A percentile compares a stretch with the other conserved stretches of the same genome.
Conservation (phyloP, 441 rosid species). For the Geranium incanum region DNA sequence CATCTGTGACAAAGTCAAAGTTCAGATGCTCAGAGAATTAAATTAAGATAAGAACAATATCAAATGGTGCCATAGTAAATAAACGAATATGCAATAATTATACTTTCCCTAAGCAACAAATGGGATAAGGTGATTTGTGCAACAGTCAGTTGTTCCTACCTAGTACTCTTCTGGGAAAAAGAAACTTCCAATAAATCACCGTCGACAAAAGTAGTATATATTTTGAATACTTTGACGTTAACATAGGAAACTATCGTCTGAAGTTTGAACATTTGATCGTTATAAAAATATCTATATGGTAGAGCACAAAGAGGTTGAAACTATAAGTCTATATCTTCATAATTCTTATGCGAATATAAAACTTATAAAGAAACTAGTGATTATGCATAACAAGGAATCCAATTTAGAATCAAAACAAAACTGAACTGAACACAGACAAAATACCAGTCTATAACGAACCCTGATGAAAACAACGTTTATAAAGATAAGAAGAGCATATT, state of each 20-base stretch:
- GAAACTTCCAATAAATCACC: background rate
- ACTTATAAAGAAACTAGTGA: background rate
- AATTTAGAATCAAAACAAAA: background rate
- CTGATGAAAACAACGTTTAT: slow-evolving; percentile 5
- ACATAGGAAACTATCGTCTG: background rate
- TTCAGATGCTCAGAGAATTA: background rate
- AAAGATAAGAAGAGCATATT: background rate
- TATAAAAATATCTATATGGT: background rate
- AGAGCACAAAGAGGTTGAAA: background rate
- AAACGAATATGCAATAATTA: background rate
- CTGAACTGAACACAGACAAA: background rate
- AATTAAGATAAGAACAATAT: slow-evolving; percentile 1
- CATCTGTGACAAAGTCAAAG: slow-evolving; percentile 8
- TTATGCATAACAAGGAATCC: background rate
- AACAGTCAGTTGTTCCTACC: background rate
- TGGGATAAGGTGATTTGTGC: slow-evolving; percentile 7
- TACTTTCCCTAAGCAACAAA: background rate
- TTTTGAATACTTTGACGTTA: slow-evolving; percentile 9
- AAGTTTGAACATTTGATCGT: background rate
- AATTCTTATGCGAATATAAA: background rate
- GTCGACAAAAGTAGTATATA: slow-evolving; percentile 5
- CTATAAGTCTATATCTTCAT: background rate
- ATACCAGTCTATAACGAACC: slow-evolving; percentile 7
- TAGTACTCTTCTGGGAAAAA: background rate
- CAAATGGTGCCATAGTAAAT: background rate